Evolutionary conservation across 116 monocot genomes (phyloP).

Genomic region (Iris pallida): DNA sequence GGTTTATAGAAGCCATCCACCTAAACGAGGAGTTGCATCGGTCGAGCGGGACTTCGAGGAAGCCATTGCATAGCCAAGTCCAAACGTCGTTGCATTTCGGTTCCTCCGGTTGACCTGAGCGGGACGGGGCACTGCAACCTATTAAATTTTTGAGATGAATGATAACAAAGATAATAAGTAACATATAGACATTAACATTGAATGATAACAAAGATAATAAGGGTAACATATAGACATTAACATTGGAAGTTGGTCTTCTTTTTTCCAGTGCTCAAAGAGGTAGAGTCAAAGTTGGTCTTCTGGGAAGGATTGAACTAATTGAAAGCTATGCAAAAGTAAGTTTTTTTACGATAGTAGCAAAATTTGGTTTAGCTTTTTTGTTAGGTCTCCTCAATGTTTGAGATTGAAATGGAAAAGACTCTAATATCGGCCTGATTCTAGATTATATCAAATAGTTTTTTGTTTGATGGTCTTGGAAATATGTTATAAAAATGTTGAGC

Average conservation of each 20-base stretch:
- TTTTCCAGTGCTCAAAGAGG: conserved; percentile 68
- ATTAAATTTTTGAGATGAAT: background rate
- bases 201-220: no score
- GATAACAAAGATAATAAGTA: background rate
- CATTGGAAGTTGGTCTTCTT: background rate
- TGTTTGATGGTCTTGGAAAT: background rate
- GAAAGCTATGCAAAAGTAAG: conserved; percentile 98
- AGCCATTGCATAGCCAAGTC: no score
- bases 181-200: no score
- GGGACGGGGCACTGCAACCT: no score
- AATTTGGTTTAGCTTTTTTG: no score
- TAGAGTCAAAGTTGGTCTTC: conserved; percentile 72
- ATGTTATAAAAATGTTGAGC: background rate
- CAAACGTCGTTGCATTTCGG: no score
- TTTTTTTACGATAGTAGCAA: no score
- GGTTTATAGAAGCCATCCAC: no score
- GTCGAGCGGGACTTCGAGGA: no score
- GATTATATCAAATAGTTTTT: background rate
- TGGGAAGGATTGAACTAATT: conserved; percentile 72
- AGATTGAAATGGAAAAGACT: conserved; percentile 98
- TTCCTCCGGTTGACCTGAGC: no score
- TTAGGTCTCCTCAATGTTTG: conserved; percentile 97
- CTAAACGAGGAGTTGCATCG: no score
- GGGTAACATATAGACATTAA: background rate
- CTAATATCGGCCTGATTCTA: conserved; percentile 42